Base-by-base conservation (phyloP, 2,329 filamentous ascomycete species). In the Ophiocordyceps camponoti-rufipedis region DNA sequence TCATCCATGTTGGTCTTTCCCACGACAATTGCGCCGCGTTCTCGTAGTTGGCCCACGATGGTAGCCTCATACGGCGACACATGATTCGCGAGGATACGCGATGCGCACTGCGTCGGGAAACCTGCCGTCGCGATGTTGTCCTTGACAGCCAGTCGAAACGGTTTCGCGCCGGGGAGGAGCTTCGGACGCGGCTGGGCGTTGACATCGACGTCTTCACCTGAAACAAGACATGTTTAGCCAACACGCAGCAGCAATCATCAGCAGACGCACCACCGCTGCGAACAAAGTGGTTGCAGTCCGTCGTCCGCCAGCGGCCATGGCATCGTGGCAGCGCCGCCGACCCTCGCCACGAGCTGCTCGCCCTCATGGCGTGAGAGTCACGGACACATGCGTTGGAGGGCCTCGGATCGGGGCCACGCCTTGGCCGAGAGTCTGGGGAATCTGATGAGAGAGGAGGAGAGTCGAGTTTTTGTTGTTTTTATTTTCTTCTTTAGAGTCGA, bases 1-100 rank as follows among this genome's bases (percentile, higher is more conserved):
- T 94, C 91, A 63, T 96, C 91, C 69, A 96, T 78, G 58, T 94
- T 94, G 2, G 86, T 88, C 62, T 94, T 94, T 7, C 82, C 82
- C 1, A 79, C 70, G 2, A 89, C 60, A 6, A 72, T 60, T 6
- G 76, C 78, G 40, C 81, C 82, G 5, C 73, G 70, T 28, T 66
- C 58, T 46, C 74, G 72, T 32, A 95, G 70, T 53, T 80, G 74
- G 44, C 70, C 65, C 32, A 93, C 77, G 16, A 95, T 79, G 9
- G 85, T 89, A 16, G 89, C 86, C 58, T 88, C 77, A 61, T 83
- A 89, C 4, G 88, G 85, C 49, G 82, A 86, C 33, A 61, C 65
- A 61, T 88, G 85, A 49, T 67, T 68, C n/a, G 69, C 58, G 39
- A 96, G 74, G 46, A 86, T 82, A 18, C 66, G 66, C 2, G 89